Evolutionary conservation across 495 filamentous ascomycete species (phyloP).

Genomic region (Extremus antarcticus): DNA sequence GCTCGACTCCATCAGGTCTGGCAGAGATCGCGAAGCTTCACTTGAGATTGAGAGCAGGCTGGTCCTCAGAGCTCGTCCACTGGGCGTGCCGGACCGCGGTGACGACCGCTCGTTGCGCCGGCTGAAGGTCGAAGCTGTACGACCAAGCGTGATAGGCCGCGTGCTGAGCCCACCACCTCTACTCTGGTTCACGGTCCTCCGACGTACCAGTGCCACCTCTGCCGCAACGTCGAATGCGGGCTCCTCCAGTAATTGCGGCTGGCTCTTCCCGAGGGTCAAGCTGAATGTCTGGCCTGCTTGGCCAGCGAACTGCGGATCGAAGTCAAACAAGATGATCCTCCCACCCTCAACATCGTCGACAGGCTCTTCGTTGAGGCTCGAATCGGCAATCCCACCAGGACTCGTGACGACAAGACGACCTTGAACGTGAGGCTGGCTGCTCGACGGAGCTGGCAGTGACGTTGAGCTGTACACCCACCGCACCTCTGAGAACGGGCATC

Average conservation of each 20-base stretch:
- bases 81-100: constrained; percentile 5
- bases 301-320: constrained; percentile 20
- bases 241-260: constrained; percentile 16
- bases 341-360: constrained; percentile 21
- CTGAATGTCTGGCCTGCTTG: constrained; percentile 20
- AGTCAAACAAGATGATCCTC: constrained; percentile 22
- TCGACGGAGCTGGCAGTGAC: constrained; percentile 6
- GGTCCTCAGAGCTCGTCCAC: background rate
- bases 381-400: constrained; percentile 16
- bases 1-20: constrained; percentile 10
- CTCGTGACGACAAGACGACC: constrained; percentile 17
- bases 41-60: constrained; percentile 12
- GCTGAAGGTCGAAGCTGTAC: constrained; percentile 14
- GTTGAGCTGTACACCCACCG: constrained; percentile 14
- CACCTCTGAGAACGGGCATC: constrained; percentile 17
- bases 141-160: constrained; percentile 11
- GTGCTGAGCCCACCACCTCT: constrained; percentile 14
- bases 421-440: constrained; percentile 9
- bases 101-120: background rate
- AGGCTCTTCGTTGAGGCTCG: constrained; percentile 4
- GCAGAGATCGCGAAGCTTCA: constrained; percentile 8
- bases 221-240: constrained; percentile 15
- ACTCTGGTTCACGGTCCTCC: constrained; percentile 20
- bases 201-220: constrained; percentile 17
- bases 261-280: constrained; percentile 17